Percentiles rank a stretch among this genome's conserved stretches.
Conservation (phyloP, 2,329 filamentous ascomycete genomes). For the Ophiocordyceps camponoti-leonardi region DNA sequence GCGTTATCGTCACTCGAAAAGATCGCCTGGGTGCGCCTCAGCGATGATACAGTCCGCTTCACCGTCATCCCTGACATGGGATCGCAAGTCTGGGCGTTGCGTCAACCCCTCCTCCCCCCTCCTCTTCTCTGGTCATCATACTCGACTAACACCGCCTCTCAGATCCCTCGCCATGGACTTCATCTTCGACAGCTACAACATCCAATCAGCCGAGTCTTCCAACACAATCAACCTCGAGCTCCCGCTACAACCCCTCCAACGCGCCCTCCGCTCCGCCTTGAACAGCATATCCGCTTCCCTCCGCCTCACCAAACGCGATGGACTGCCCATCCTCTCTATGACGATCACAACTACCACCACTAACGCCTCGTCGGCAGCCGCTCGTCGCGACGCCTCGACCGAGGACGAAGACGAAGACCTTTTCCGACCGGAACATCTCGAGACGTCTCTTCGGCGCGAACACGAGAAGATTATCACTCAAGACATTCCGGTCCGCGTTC, state of each 20-base stretch:
- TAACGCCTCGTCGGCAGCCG: conserved; percentile 18
- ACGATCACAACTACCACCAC: conserved; percentile 66
- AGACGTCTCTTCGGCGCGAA: conserved; percentile 44
- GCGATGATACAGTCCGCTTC: conserved; percentile 76
- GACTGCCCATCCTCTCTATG: conserved; percentile 69
- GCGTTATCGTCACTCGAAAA: conserved; percentile 55
- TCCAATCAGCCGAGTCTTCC: conserved; percentile 65
- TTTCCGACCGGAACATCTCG: conserved; percentile 31
- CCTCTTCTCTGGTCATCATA: too few relatives aligned
- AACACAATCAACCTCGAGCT: conserved; percentile 96
- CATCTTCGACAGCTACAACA: conserved; percentile 71
- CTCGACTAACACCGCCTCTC: too few relatives aligned
- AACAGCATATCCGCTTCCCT: conserved; percentile 69
- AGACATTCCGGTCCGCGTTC: conserved; percentile 85
- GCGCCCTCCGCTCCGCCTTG: conserved; percentile 78
- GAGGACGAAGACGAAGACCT: conserved; percentile 22
- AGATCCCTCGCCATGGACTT: conserved; percentile 53
- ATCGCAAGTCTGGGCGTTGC: conserved; percentile 90
- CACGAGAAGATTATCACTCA: conserved; percentile 88
- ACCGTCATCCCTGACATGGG: conserved; percentile 91
- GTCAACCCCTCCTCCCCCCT: conserved; percentile 3
- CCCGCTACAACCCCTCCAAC: conserved; percentile 70
- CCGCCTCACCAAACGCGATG: conserved; percentile 84
- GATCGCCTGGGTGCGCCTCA: conserved; percentile 79
- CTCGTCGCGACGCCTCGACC: conserved; percentile 13